Evolutionary conservation across 2,329 filamentous ascomycete species (phyloP).

Genomic region (Aspergillus quadrilineatus): DNA sequence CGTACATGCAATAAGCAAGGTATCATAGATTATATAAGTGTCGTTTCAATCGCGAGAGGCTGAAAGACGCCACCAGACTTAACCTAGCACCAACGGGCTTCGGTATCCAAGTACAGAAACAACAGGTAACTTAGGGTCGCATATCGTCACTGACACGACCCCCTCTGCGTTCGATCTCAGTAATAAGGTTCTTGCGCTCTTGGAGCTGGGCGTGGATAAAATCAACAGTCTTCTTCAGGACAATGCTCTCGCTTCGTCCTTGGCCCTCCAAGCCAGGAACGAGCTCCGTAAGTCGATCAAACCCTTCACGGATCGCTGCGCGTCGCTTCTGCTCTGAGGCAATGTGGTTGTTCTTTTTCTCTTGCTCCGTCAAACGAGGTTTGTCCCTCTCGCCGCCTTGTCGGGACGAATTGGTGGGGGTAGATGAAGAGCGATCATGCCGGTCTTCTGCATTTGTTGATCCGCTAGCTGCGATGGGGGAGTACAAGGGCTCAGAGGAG

Average conservation of each 20-base stretch:
- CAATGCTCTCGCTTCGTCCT: slow-evolving; percentile 78
- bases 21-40: background rate
- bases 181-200: slow-evolving; percentile 58
- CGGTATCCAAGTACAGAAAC: background rate
- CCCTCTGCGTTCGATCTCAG: slow-evolving; percentile 59
- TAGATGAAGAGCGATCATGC: slow-evolving; percentile 36
- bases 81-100: slow-evolving; percentile 5
- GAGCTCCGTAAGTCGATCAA: slow-evolving; percentile 75
- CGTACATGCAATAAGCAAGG: background rate
- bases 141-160: slow-evolving; percentile 52
- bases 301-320: slow-evolving; percentile 76
- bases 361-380: slow-evolving; percentile 64
- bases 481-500: slow-evolving; percentile 27
- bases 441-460: slow-evolving; percentile 31
- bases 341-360: slow-evolving; percentile 74
- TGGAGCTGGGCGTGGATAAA: slow-evolving; percentile 62
- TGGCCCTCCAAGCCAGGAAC: slow-evolving; percentile 81
- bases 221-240: slow-evolving; percentile 70
- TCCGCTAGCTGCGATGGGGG: slow-evolving; percentile 20
- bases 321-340: slow-evolving; percentile 65
- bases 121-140: slow-evolving; percentile 20
- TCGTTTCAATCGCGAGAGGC: background rate
- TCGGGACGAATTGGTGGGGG: slow-evolving; percentile 32
- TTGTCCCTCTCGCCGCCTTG: slow-evolving; percentile 49
- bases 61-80: slow-evolving; percentile 7